Conservation (phyloP, 2,329 filamentous ascomycete species). For the Diaporthe sp. region DNA sequence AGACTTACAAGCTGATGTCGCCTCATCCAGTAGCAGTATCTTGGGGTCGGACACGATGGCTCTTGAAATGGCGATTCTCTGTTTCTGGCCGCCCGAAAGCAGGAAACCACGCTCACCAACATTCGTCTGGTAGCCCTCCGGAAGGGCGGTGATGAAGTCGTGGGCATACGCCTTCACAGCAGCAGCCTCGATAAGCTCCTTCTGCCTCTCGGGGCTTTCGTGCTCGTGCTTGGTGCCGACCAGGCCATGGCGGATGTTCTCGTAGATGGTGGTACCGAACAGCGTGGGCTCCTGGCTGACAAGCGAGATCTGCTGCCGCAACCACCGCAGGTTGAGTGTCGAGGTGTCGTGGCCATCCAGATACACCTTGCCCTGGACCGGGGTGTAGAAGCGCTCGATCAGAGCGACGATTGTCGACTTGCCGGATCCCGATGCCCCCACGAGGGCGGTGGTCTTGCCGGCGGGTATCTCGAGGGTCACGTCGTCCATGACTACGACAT, state of each 20-base stretch:
- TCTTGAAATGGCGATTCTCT: constrained; percentile 93
- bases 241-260: constrained; percentile 91
- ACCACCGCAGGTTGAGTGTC: constrained; percentile 87
- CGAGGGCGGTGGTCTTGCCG: constrained; percentile 92
- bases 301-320: constrained; percentile 91
- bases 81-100: constrained; percentile 94
- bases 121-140: constrained; percentile 92
- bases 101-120: constrained; percentile 96
- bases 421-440: constrained; percentile 93
- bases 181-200: constrained; percentile 80
- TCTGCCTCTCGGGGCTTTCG: constrained; percentile 76
- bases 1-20: constrained; percentile 65
- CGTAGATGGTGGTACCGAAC: constrained; percentile 89
- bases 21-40: constrained; percentile 93
- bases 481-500: constrained; percentile 89
- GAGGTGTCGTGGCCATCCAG: constrained; percentile 88
- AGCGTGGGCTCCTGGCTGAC: constrained; percentile 95
- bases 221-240: constrained; percentile 85
- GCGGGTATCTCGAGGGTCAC: constrained; percentile 86
- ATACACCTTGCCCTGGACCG: constrained; percentile 82
- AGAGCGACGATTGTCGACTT: constrained; percentile 96
- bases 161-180: constrained; percentile 94
- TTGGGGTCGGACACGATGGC: constrained; percentile 93
- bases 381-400: constrained; percentile 94
- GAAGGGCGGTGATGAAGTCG: constrained; percentile 86